Evolutionary conservation across 306 rosid species (phyloP).

Genomic region (Pyrus betulifolia): DNA sequence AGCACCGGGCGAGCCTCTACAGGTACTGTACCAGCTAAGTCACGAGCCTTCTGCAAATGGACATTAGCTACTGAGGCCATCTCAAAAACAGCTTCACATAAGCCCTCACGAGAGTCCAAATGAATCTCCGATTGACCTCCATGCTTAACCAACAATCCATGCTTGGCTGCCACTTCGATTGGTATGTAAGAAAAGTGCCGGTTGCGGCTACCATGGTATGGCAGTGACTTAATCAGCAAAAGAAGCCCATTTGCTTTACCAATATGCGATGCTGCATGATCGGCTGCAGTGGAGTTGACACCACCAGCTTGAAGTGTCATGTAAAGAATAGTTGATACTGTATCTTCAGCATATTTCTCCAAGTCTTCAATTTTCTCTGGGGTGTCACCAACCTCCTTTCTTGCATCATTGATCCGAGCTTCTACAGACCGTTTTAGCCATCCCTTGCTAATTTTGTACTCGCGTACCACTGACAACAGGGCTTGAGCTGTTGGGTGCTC

Average conservation of each 20-base stretch:
- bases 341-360: constrained; percentile 81
- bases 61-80: constrained; percentile 75
- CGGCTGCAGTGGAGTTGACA: constrained; percentile 60
- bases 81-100: constrained; percentile 68
- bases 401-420: constrained; percentile 77
- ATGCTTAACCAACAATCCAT: constrained; percentile 49
- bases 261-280: constrained; percentile 86
- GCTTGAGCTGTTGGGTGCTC: constrained; percentile 92
- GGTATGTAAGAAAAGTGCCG: constrained; percentile 74
- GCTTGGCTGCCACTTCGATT: constrained; percentile 53
- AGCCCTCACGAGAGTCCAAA: constrained; percentile 59
- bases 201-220: constrained; percentile 63
- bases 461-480: constrained; percentile 43
- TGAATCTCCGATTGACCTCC: constrained; percentile 41
- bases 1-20: constrained; percentile 69
- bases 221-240: constrained; percentile 56
- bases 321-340: constrained; percentile 72
- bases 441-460: constrained; percentile 56
- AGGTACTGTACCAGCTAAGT: constrained; percentile 57
- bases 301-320: constrained; percentile 80
- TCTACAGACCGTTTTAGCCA: constrained; percentile 80
- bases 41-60: constrained; percentile 69
- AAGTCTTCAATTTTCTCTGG: constrained; percentile 56
- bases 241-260: constrained; percentile 91
- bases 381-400: constrained; percentile 55